Base-by-base conservation (phyloP, 371 early-diverging fungal genomes). In the Actinomucor elegans region DNA sequence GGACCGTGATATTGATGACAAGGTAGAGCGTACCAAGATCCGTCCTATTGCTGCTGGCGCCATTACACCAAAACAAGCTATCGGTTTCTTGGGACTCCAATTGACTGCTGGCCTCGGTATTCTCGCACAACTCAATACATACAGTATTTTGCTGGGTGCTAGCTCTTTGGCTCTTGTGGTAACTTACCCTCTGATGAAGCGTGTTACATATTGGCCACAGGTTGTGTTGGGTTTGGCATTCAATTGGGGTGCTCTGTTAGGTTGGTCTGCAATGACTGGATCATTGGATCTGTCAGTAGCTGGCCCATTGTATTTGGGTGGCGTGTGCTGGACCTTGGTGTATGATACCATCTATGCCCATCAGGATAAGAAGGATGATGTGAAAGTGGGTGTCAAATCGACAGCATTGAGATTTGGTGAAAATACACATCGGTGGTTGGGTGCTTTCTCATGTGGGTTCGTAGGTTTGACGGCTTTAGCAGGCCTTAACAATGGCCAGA, bases 301-400 rank as follows among this genome's bases (percentile, higher is more conserved):
- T 4, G 77, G 90, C 1, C 97, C 97, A 0, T 71, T 98, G 6
- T 98, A 97, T 59, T 68, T 69, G 3, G 88, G 90, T 3, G 96
- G 96, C 7, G 79, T 96, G 4, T 86, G 84, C 38, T 97, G 97
- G 98, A 98, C 97, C 6, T 67, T 98, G 7, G 86, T 94, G 4
- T 98, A 97, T 70, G 97, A 97, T 65, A 97, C 97, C 17, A 93
- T 98, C 43, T 98, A 98, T 57, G 97, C 96, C 4, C 92, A 95
- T 52, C 94, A 92, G 70, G 98, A 97, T 73, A 94, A 93, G 69
- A 73, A 70, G 18, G 95, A 96, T 60, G 98, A 97, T 68, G 33
- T 89, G 31, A 71, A 75, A 36, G 87, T 85, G 10, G 96, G 97
- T 4, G 89, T 96, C 45, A 94, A 94, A 64, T 96, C 96, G 0